phyloP scores from a whole-genome alignment of 1,284 basidiomycete genomes.

The Earliella scabrosa region DNA sequence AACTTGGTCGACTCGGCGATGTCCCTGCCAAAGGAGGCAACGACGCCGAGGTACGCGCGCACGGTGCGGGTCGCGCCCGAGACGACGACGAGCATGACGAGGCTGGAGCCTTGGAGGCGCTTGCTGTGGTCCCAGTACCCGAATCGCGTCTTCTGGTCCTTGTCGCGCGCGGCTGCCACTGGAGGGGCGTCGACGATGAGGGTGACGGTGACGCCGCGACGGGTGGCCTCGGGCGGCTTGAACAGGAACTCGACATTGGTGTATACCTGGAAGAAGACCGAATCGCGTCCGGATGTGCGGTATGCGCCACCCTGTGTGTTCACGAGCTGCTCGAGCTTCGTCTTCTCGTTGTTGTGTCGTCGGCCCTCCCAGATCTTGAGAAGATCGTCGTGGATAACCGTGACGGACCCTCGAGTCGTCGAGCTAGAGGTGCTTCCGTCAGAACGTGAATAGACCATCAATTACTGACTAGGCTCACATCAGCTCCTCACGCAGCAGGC shows the following conservation, averaged over 20 bases:
- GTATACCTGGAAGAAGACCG: conserved; percentile 38
- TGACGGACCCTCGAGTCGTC: conserved; percentile 51
- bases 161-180: conserved; percentile 28
- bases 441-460: background rate
- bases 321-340: conserved; percentile 31
- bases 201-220: conserved; percentile 31
- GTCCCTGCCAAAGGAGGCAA: conserved; percentile 28
- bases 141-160: conserved; percentile 26
- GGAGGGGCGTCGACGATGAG: conserved; percentile 32
- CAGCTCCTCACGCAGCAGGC: conserved; percentile 45
- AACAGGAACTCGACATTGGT: conserved; percentile 31
- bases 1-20: conserved; percentile 33
- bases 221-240: conserved; percentile 25
- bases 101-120: conserved; percentile 31
- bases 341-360: conserved; percentile 13
- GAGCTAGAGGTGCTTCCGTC: conserved; percentile 46
- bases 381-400: conserved; percentile 39
- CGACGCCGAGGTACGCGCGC: conserved; percentile 26
- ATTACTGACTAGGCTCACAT: conserved; percentile 34
- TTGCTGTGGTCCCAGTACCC: conserved; percentile 36
- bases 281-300: conserved; percentile 29
- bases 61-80: conserved; percentile 9
- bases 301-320: conserved; percentile 36
- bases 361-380: conserved; percentile 14
- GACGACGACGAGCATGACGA: conserved; percentile 31